A percentile compares a stretch with the other conserved stretches of the same genome.
Evolutionary conservation across 2,329 filamentous ascomycete species (phyloP).

Genomic region (Mariannaea sp.): DNA sequence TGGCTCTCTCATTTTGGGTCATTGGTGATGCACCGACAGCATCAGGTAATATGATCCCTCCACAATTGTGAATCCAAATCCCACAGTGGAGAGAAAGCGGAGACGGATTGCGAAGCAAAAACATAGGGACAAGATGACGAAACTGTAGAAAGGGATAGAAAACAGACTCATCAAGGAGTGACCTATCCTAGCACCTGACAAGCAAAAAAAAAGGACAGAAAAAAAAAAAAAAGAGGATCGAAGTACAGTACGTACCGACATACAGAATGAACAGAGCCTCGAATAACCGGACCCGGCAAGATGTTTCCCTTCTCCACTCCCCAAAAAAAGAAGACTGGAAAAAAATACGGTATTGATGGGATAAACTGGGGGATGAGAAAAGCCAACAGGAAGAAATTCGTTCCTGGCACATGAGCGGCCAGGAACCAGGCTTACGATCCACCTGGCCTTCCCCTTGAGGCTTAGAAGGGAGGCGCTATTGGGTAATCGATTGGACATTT

Average conservation of each 20-base stretch:
- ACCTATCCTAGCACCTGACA: constrained; percentile 27
- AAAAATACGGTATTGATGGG: constrained; percentile 6
- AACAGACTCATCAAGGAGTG: constrained; percentile 1
- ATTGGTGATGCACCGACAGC: constrained; percentile 2
- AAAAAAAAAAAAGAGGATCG: constrained; percentile 20
- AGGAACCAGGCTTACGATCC: constrained; percentile 41
- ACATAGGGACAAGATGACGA: background rate
- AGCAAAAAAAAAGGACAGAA: constrained; percentile 26
- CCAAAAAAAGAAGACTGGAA: constrained; percentile 4
- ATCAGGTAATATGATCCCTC: constrained; percentile 15
- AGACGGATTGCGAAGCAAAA: constrained; percentile 12
- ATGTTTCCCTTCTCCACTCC: constrained; percentile 24
- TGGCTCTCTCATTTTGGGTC: constrained; percentile 1
- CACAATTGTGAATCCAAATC: constrained; percentile 17
- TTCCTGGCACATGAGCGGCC: constrained; percentile 40
- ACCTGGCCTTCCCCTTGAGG: constrained; percentile 38
- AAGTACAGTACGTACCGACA: too few relatives aligned
- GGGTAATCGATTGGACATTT: constrained; percentile 40
- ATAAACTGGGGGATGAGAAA: constrained; percentile 12
- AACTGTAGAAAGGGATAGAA: constrained; percentile 1
- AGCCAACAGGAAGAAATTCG: constrained; percentile 23
- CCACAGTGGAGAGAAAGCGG: constrained; percentile 18
- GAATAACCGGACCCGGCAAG: constrained; percentile 41
- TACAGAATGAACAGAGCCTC: constrained; percentile 43
- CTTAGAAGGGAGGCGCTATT: constrained; percentile 39